Percentiles rank a stretch among this genome's conserved stretches.
Evolutionary conservation across 83 land plant species (phyloP).

Genomic region (Picea engelmannii): DNA sequence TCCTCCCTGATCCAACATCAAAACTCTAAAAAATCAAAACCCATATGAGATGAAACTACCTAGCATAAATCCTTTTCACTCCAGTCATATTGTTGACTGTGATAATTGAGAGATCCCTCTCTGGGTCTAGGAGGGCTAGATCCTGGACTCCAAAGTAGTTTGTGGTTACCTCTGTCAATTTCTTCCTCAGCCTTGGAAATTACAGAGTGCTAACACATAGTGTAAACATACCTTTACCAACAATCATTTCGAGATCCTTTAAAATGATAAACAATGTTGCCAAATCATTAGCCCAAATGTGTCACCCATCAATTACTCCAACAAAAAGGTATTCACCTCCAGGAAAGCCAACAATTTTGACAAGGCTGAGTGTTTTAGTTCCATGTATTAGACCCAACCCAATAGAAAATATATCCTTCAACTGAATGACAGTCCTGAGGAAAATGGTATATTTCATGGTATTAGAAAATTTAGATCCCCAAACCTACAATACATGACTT

Average conservation of each 20-base stretch:
- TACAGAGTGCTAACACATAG: no score
- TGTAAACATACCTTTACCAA: conserved; percentile 33
- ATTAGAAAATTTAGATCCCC: conserved; percentile 2
- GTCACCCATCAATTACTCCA: conserved; percentile 77
- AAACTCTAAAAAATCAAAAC: no score
- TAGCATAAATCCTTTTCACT: no score
- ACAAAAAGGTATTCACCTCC: conserved; percentile 60
- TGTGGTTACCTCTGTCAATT: no score
- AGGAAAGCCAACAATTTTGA: conserved; percentile 49
- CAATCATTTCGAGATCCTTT: conserved; percentile 11
- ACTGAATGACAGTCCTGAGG: conserved; percentile 44
- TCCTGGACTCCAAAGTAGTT: no score
- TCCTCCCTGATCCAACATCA: no score
- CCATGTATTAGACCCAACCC: conserved; percentile 77
- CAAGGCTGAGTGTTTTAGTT: conserved; percentile 51
- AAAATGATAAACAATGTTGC: conserved; percentile 37
- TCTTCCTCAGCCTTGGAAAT: no score
- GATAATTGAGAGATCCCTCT: no score
- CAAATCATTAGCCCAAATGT: conserved; percentile 79
- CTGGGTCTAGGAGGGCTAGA: no score
- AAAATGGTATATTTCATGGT: not conserved
- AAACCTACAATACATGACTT: not conserved
- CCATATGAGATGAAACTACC: no score
- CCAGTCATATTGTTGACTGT: no score
- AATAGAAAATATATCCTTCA: conserved; percentile 55